Evolutionary conservation across 2,329 filamentous ascomycete genomes (phyloP).

Genomic region (Fusarium sp.): DNA sequence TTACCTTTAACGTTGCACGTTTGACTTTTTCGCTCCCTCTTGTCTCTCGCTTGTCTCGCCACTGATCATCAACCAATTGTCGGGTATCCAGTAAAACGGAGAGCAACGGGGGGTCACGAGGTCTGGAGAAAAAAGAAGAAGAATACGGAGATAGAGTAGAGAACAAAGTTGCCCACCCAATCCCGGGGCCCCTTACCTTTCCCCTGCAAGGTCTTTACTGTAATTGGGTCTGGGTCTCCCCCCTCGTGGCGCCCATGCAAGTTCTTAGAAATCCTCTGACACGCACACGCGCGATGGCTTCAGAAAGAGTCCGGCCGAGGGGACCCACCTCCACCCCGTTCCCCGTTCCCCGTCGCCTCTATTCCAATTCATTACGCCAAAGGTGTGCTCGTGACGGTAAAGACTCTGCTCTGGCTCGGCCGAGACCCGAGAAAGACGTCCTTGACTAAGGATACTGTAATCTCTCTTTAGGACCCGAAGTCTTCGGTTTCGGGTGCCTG

Average conservation of each 20-base stretch:
- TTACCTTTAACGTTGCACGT: slow-evolving; percentile 4
- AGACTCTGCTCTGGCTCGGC: slow-evolving; percentile 17
- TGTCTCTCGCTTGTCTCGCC: slow-evolving; percentile 12
- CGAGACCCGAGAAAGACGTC: slow-evolving; percentile 12
- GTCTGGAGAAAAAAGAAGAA: slow-evolving; percentile 2
- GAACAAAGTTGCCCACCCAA: slow-evolving; percentile 19
- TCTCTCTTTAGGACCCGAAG: not conserved
- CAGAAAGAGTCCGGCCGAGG: slow-evolving; percentile 13
- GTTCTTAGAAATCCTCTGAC: not conserved
- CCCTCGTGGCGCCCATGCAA: slow-evolving; percentile 3
- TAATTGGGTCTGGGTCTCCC: slow-evolving; percentile 4
- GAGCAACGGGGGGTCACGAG: slow-evolving; percentile 21
- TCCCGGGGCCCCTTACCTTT: slow-evolving; percentile 17
- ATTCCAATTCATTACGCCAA: slow-evolving; percentile 14
- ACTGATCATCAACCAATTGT: not conserved
- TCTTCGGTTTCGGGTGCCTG: not conserved
- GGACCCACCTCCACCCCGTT: not conserved
- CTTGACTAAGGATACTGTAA: not conserved
- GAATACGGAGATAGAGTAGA: slow-evolving; percentile 21
- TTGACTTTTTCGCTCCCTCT: not conserved
- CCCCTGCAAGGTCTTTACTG: slow-evolving; percentile 10
- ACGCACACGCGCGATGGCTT: slow-evolving; percentile 6
- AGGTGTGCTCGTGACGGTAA: slow-evolving; percentile 25
- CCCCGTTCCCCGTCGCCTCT: slow-evolving; percentile 4
- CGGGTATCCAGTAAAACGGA: slow-evolving; percentile 5